These are phyloP conservation scores for Sphagnum magellanicum DNA, from an alignment of 228 moss, liverwort and hornwort genomes.

Conservation along the genomic window DNA sequence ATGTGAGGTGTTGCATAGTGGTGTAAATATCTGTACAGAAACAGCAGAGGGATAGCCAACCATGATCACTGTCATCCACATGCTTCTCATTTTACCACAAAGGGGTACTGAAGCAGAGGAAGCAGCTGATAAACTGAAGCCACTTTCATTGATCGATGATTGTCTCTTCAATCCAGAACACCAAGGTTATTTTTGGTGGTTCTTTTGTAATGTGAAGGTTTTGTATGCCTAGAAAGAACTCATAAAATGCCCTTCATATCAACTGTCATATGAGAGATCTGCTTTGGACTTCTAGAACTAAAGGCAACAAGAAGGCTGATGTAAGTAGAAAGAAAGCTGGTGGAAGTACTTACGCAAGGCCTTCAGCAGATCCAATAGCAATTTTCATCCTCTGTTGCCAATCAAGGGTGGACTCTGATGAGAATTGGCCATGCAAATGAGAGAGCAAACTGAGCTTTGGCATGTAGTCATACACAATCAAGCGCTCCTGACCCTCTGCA, in stretches of 20 bases:
- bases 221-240: neutral
- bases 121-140: too few relatives aligned
- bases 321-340: neutral
- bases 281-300: neutral
- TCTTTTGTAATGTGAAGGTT: neutral
- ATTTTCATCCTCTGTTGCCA: constrained; percentile 83
- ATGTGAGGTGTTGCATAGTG: constrained; percentile 90
- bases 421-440: constrained; percentile 86
- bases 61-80: neutral
- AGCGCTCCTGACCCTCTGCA: constrained; percentile 93
- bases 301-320: neutral
- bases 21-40: constrained; percentile 69
- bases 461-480: constrained; percentile 98
- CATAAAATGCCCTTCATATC: too few relatives aligned
- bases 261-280: neutral
- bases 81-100: neutral
- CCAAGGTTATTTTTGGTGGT: neutral
- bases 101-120: neutral
- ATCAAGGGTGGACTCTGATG: constrained; percentile 64
- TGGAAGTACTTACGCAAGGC: constrained; percentile 66
- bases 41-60: neutral
- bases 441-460: constrained; percentile 84
- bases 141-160: neutral
- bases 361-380: constrained; percentile 87
- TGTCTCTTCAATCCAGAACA: neutral